A percentile compares a stretch with the other conserved stretches of the same genome.
phyloP scores from a whole-genome alignment of 768 basidiomycete genomes.

The Mycena belliarum region DNA sequence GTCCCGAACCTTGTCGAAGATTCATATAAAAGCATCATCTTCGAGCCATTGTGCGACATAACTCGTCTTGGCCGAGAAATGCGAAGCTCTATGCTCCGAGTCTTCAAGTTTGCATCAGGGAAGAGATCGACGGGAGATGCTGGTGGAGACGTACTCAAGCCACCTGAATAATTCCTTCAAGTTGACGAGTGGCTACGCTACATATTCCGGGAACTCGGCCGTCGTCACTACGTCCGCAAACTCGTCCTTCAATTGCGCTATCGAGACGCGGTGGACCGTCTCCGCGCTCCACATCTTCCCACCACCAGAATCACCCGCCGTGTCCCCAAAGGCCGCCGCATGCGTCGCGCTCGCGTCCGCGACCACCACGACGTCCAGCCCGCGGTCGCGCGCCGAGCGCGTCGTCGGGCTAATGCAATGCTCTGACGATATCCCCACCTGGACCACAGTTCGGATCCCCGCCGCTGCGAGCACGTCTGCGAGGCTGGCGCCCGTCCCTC shows the following conservation, averaged over 20 bases:
- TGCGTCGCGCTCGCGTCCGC: conserved; percentile 13
- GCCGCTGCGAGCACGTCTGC: conserved; percentile 4
- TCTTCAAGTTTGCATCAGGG: no score
- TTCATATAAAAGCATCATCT: no score
- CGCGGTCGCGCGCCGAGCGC: conserved; percentile 8
- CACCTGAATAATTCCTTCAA: no score
- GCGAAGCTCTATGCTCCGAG: no score
- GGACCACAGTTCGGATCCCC: conserved; percentile 6
- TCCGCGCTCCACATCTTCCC: conserved; percentile 15
- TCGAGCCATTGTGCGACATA: no score
- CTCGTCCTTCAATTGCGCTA: conserved; percentile 14
- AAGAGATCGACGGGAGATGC: no score
- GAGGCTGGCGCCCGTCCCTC: not conserved
- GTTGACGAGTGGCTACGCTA: no score
- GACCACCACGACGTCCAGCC: conserved; percentile 11
- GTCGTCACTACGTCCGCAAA: conserved; percentile 16
- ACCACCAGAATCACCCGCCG: conserved; percentile 2
- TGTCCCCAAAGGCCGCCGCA: not conserved
- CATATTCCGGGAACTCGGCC: not conserved
- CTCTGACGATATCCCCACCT: conserved; percentile 13
- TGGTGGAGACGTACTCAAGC: no score
- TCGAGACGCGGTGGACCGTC: conserved; percentile 7
- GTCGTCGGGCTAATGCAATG: conserved; percentile 19
- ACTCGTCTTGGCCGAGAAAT: no score
- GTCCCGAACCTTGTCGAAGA: no score